These are phyloP conservation scores for Mycogone perniciosa DNA, from an alignment of 2,329 filamentous ascomycete species.

Conservation along the genomic window DNA sequence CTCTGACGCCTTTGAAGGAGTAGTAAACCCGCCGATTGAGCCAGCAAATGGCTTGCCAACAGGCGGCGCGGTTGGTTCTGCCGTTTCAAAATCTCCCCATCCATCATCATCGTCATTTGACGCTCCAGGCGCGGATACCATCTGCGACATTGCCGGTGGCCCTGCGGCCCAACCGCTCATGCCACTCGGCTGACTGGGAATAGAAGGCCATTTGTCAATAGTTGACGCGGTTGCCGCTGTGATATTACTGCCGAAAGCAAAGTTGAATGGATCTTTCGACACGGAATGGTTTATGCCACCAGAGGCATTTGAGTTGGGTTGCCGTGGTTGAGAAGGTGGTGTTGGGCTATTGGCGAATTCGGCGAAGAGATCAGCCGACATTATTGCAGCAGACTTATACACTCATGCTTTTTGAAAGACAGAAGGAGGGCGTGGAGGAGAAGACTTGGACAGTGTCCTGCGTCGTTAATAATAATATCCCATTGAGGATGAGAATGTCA, in stretches of 20 bases:
- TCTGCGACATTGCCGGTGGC: constrained; percentile 8
- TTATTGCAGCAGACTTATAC: constrained; percentile 23
- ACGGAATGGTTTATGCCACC: constrained; percentile 12
- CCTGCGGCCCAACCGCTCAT: constrained; percentile 16
- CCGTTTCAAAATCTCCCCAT: constrained; percentile 63
- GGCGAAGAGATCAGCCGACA: constrained; percentile 62
- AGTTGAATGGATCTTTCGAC: constrained; percentile 24
- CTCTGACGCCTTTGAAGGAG: constrained; percentile 1
- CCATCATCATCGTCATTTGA: constrained; percentile 52
- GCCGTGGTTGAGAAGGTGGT: constrained; percentile 15
- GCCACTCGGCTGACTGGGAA: constrained; percentile 19
- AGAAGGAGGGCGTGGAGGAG: not conserved
- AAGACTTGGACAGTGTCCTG: not conserved
- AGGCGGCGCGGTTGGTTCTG: constrained; percentile 28
- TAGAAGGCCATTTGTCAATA: constrained; percentile 27
- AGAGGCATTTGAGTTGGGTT: not conserved
- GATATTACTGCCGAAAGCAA: constrained; percentile 15
- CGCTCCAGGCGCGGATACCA: constrained; percentile 8
- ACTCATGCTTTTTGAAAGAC: constrained; percentile 1
- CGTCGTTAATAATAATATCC: not conserved
- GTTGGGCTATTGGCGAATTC: constrained; percentile 42
- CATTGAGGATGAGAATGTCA: not conserved
- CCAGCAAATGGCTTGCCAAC: not conserved
- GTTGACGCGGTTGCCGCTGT: constrained; percentile 14
- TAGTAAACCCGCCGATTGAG: not conserved